Evolutionary conservation across 73 alveolate genomes (phyloP), one percentile per base, ranked within the genome.

Genomic region (Stentor roeselii): DNA sequence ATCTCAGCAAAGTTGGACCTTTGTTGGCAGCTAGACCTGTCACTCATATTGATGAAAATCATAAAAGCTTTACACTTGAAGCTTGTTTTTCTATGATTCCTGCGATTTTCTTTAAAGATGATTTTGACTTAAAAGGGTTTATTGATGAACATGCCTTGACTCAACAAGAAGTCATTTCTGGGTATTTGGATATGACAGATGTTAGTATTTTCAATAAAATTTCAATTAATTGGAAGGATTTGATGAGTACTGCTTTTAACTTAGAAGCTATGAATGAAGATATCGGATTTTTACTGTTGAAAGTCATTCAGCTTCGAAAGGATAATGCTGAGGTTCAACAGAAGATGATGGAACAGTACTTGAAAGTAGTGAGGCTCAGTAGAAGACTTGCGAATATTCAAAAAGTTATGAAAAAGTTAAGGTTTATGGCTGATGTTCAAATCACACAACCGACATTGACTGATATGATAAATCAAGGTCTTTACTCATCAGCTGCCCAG

Each of bases 401-500:
- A 2, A 67, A 67, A 67, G 80, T 67, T 30, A 40, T 27, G 34
- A 32, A 67, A 67, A 67, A 32, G 34, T 11, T 67, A 15, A 32
- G 41, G 27, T 40, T 67, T 21, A 67, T 67, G 21, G 41, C 50
- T 11, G 41, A 1, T 30, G 41, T 67, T 27, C 21, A 67, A 67
- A 40, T 27, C 11, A 34, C 41, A 1, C 80, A 67, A 40, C 80
- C 80, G 34, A 67, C 37, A 1, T 15, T 67, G 41, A 21, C 21
- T 21, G 41, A 67, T 1, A 14, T 67, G 14, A 21, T 67, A 30
- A 67, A 32, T 67, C n/a, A 21, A 21, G 80, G 41, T 1, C 80
- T 27, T 21, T 67, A 67, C 37, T 30, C 80, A 67, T 67, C 80
- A 67, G 80, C 41, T 30, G 34, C 80, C 11, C 80, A 67, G 34